phyloP scores from a whole-genome alignment of 305 asterid genomes.

The Solanum hybrid region DNA sequence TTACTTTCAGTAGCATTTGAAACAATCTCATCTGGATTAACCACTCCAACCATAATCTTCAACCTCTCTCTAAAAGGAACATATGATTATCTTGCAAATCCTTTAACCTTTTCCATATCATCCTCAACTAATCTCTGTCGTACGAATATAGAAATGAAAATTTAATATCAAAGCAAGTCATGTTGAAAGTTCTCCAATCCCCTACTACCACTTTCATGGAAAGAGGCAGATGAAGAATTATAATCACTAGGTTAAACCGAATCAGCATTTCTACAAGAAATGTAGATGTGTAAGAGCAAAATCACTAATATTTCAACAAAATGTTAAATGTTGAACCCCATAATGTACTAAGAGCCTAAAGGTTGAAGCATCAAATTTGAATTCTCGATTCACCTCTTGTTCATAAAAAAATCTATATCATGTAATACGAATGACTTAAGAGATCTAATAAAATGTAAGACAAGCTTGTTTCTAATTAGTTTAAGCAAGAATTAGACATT shows the following conservation, averaged over 20 bases:
- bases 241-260: background rate
- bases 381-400: background rate
- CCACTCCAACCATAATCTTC: slow-evolving; percentile 81
- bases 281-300: background rate
- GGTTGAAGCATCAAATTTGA: background rate
- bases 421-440: background rate
- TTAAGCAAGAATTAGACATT: background rate
- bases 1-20: slow-evolving; percentile 73
- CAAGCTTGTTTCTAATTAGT: background rate
- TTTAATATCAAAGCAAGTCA: background rate
- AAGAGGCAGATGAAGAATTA: background rate
- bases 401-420: background rate
- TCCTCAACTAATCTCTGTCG: slow-evolving; percentile 66
- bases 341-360: background rate
- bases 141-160: background rate
- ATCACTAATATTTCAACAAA: background rate
- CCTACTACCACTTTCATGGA: background rate
- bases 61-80: slow-evolving; percentile 82
- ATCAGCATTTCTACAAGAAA: background rate
- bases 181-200: background rate
- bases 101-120: slow-evolving; percentile 78
- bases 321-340: background rate
- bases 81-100: slow-evolving; percentile 68
- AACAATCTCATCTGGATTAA: slow-evolving; percentile 74
- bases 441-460: background rate